A percentile compares a stretch with the other conserved stretches of the same genome.
phyloP scores from a whole-genome alignment of 352 stramenopile genomes.

The Phytophthora gonapodyides region DNA sequence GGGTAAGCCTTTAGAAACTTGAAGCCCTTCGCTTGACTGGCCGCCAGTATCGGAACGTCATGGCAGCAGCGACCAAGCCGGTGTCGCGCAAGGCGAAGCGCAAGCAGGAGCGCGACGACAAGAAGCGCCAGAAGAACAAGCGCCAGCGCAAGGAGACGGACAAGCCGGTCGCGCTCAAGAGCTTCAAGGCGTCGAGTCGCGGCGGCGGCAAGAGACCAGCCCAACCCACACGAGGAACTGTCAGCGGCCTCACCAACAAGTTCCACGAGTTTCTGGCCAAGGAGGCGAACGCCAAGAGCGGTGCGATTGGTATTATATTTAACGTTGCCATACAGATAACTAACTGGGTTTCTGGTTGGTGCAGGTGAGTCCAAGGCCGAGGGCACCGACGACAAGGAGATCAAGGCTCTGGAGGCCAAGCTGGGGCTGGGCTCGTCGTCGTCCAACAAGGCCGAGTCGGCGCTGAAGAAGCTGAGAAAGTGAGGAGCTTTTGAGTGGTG shows the following conservation, averaged over 20 bases:
- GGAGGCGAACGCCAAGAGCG: conserved; percentile 39
- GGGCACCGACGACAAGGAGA: conserved; percentile 60
- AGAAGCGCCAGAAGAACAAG: conserved; percentile 78
- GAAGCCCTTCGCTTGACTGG: conserved; percentile 21
- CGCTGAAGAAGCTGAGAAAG: conserved; percentile 73
- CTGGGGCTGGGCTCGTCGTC: conserved; percentile 49
- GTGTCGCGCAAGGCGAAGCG: conserved; percentile 77
- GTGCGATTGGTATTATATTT: conserved; percentile 4
- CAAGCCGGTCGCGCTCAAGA: conserved; percentile 10
- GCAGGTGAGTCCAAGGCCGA: conserved; percentile 33
- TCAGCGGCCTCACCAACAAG: conserved; percentile 58
- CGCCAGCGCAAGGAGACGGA: conserved; percentile 43
- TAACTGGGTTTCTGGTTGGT: conserved; percentile 1
- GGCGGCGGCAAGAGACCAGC: conserved; percentile 14
- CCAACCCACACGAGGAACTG: conserved; percentile 10
- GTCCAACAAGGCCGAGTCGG: conserved; percentile 45
- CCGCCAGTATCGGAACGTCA: conserved; percentile 15
- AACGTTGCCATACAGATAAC: neutral
- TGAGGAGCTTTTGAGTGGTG: conserved; percentile 21
- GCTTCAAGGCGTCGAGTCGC: conserved; percentile 10
- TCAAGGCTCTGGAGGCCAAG: conserved; percentile 77
- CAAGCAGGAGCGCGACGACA: conserved; percentile 77
- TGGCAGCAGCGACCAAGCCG: conserved; percentile 15
- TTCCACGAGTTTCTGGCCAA: conserved; percentile 83
- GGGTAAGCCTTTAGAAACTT: too few species aligned